phyloP scores from a whole-genome alignment of 1,284 basidiomycete genomes.

The Volvariella volvacea region DNA sequence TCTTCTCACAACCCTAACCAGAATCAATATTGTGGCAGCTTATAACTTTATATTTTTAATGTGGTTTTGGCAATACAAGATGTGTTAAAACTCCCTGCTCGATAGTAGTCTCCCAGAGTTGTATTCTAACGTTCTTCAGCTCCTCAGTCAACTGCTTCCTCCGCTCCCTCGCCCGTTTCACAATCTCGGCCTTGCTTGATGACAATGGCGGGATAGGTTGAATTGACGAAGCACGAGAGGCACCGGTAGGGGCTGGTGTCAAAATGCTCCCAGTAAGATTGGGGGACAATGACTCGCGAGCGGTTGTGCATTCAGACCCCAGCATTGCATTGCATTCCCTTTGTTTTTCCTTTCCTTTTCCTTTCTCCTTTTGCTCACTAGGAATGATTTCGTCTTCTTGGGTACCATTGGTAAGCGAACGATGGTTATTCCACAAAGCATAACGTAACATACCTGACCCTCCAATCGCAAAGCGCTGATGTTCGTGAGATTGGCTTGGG shows the following conservation, averaged over 20 bases:
- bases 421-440: conserved; percentile 20
- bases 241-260: too few species aligned
- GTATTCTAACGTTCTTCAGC: conserved; percentile 52
- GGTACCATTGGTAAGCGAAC: conserved; percentile 9
- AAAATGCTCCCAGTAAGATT: too few species aligned
- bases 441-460: conserved; percentile 33
- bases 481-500: too few species aligned
- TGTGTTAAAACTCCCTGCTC: conserved; percentile 63
- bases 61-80: conserved; percentile 25
- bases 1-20: background rate
- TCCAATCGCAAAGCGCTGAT: conserved; percentile 1
- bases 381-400: too few species aligned
- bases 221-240: too few species aligned
- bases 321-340: too few species aligned
- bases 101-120: conserved; percentile 68
- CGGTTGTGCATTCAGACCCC: too few species aligned
- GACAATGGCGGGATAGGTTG: too few species aligned
- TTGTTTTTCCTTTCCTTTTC: conserved; percentile 2
- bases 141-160: conserved; percentile 46
- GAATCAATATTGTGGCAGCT: background rate
- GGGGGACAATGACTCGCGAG: too few species aligned
- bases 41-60: too few species aligned
- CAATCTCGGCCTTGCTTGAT: conserved; percentile 32
- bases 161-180: conserved; percentile 46
- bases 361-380: conserved; percentile 1